Evolutionary conservation across 2,329 filamentous ascomycete genomes (phyloP), one percentile per base, ranked within the genome.

Genomic region (Seiridium unicorne): DNA sequence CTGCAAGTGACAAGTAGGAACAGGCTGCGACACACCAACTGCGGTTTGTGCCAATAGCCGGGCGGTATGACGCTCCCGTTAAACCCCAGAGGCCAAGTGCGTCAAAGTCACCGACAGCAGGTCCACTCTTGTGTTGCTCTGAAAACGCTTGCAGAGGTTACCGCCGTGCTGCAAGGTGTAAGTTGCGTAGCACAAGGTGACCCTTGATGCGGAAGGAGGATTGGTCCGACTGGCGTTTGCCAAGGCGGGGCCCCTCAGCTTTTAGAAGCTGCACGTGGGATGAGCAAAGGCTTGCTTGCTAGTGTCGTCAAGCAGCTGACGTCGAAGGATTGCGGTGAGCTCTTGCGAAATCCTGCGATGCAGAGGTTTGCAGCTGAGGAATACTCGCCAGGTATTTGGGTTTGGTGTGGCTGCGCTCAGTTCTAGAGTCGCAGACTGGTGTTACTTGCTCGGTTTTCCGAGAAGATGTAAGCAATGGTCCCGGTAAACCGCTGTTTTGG

Each of bases 161-260:
- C 11, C 60, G 59, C 59, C 62, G 56, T 61, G 61, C 47, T 60
- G 57, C 58, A 57, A 53, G 13, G 51, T 66, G 64, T 62, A 62
- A 58, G 34, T 34, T 49, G 35, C 32, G 62, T 61, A 64, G 18
- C 64, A 68, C 62, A 60, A 62, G 61, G 68, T 69, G 67, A 63
- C 64, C 65, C 70, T 68, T 66, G 61, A 69, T 70, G 67, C 61
- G 70, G 69, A 70, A 72, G 71, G 71, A 72, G 67, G 64, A 63
- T 65, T 57, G 57, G 53, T 58, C 57, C 57, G 55, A 56, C 36
- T 54, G 47, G 32, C n/a, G 56, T 36, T 18, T 64, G 60, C 65
- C 65, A 65, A 69, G 60, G 68, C 64, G 63, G 55, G 18, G 64
- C 66, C 65, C 49, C 49, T 53, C 49, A 53, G 49, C 32, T 67